Percentiles rank a stretch among this genome's conserved stretches.
These are phyloP conservation scores for Clavispora carvajalis DNA, from an alignment of 805 yeast species.

Conservation along the genomic window DNA sequence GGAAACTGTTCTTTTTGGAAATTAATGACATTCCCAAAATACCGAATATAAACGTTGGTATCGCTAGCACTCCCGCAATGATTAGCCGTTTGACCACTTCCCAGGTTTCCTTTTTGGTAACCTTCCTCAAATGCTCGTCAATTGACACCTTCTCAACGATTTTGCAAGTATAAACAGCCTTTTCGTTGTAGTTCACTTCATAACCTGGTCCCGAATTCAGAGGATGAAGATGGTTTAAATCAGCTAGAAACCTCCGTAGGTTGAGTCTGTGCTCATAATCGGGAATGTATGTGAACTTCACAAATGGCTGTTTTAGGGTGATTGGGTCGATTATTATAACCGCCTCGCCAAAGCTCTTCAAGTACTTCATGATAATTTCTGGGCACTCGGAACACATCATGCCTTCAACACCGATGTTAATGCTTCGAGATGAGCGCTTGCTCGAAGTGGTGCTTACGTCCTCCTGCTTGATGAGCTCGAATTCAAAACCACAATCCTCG, in stretches of 20 bases:
- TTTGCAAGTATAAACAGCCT: slow-evolving; percentile 42
- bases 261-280: slow-evolving; percentile 40
- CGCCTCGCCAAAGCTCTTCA: slow-evolving; percentile 51
- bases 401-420: slow-evolving; percentile 53
- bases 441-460: slow-evolving; percentile 44
- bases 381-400: slow-evolving; percentile 76
- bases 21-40: slow-evolving; percentile 64
- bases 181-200: slow-evolving; percentile 10
- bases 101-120: slow-evolving; percentile 46
- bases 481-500: slow-evolving; percentile 67
- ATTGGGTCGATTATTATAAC: slow-evolving; percentile 52
- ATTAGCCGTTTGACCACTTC: slow-evolving; percentile 42
- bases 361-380: slow-evolving; percentile 42
- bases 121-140: slow-evolving; percentile 55
- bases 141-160: slow-evolving; percentile 51
- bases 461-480: slow-evolving; percentile 39
- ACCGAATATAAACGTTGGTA: slow-evolving; percentile 66
- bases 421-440: slow-evolving; percentile 47
- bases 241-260: slow-evolving; percentile 49
- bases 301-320: slow-evolving; percentile 49
- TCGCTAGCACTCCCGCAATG: slow-evolving; percentile 49
- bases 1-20: slow-evolving; percentile 34
- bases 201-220: slow-evolving; percentile 15
- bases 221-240: slow-evolving; percentile 41
- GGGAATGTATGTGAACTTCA: slow-evolving; percentile 64